These are phyloP conservation scores for Tieghemiomyces parasiticus DNA, from an alignment of 192 early-diverging fungal genomes.

Conservation along the genomic window DNA sequence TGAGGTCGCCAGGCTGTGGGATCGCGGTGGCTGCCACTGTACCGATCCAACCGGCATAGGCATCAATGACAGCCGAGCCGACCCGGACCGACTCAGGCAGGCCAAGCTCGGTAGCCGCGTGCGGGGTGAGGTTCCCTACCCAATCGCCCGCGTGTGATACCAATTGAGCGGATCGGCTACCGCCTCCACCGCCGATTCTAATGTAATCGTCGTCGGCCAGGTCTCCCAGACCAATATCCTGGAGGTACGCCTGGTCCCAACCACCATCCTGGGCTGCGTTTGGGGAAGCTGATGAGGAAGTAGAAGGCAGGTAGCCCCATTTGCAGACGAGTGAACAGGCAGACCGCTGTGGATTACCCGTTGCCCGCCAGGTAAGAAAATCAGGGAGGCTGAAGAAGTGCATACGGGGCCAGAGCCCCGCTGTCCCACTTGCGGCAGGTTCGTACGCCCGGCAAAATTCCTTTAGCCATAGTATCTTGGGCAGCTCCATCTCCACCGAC, in stretches of 20 bases:
- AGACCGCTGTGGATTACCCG: conserved; percentile 31
- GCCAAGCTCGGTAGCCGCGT: conserved; percentile 41
- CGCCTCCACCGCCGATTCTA: conserved; percentile 25
- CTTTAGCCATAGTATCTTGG: conserved; percentile 55
- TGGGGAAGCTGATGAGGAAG: neutral
- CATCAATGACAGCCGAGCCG: conserved; percentile 54
- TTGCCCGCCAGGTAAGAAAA: conserved; percentile 48
- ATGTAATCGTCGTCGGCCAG: conserved; percentile 27
- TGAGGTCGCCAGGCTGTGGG: neutral
- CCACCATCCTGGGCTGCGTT: conserved; percentile 19
- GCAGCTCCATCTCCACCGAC: conserved; percentile 62
- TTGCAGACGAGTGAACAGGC: conserved; percentile 54
- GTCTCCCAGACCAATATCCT: conserved; percentile 33
- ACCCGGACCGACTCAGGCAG: conserved; percentile 34
- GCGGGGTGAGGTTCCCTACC: conserved; percentile 33
- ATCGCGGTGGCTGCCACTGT: conserved; percentile 20
- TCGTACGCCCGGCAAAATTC: conserved; percentile 33
- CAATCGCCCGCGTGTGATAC: conserved; percentile 32
- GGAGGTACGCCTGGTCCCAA: conserved; percentile 40
- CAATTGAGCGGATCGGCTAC: conserved; percentile 12
- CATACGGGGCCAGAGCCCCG: neutral
- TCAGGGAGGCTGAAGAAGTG: conserved; percentile 61
- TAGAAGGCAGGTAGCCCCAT: conserved; percentile 35
- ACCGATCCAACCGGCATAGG: conserved; percentile 52
- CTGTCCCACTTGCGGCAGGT: conserved; percentile 18